phyloP scores from a whole-genome alignment of 345 rosid genomes.

The Aethionema arabicum region DNA sequence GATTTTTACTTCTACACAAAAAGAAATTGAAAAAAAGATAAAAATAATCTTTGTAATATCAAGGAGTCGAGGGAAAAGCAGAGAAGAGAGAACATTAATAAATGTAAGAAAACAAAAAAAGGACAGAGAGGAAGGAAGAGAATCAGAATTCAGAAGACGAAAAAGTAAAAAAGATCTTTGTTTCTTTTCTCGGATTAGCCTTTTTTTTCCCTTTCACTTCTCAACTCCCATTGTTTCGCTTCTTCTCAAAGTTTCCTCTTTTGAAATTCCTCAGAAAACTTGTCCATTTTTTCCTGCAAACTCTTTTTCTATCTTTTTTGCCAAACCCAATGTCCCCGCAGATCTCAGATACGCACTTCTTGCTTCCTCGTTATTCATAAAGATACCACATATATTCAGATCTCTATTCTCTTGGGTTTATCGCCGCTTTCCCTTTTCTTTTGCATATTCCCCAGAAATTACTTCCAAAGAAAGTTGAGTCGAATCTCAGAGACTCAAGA shows the following conservation, averaged over 20 bases:
- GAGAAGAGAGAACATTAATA: constrained; percentile 9
- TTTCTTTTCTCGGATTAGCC: not conserved
- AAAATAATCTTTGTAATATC: constrained; percentile 15
- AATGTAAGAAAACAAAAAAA: constrained; percentile 16
- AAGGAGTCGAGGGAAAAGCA: constrained; percentile 2
- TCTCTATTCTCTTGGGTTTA: constrained; percentile 27
- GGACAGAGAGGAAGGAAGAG: constrained; percentile 29
- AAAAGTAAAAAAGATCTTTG: not conserved
- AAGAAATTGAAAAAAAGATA: not conserved
- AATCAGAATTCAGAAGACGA: constrained; percentile 27
- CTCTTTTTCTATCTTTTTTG: constrained; percentile 37
- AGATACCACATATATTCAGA: constrained; percentile 23
- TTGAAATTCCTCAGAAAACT: constrained; percentile 19
- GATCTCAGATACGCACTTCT: constrained; percentile 48
- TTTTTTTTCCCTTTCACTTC: constrained; percentile 12
- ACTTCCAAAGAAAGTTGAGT: constrained; percentile 14
- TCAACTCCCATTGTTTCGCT: constrained; percentile 23
- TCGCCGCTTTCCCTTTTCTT: constrained; percentile 22
- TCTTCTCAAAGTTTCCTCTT: constrained; percentile 24
- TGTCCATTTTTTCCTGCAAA: not conserved
- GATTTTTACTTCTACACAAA: not conserved
- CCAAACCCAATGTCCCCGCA: constrained; percentile 45
- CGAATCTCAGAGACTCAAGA: constrained; percentile 16
- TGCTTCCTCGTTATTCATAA: constrained; percentile 30
- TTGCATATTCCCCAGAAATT: constrained; percentile 30